Base-by-base conservation (phyloP, 2,329 filamentous ascomycete genomes). In the Epichloe sibirici region DNA sequence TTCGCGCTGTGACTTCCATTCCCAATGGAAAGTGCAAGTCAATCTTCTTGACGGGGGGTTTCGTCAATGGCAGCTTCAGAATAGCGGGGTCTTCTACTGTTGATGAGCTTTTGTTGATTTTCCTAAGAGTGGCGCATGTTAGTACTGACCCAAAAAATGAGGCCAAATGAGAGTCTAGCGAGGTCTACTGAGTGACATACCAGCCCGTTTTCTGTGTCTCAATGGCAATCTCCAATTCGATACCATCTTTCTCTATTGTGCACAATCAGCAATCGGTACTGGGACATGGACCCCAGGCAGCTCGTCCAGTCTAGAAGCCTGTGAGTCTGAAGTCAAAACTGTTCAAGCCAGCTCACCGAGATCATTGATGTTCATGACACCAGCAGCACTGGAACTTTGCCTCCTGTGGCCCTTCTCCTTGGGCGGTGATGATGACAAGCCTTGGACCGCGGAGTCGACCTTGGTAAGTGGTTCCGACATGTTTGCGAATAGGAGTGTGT, bases 1-100 rank as follows among this genome's bases (percentile, higher is more conserved):
- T 97, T 65, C 91, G 82, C 65, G 90, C 91, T 35, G 86, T 88
- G 59, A 96, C 87, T 65, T 91, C 84, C 52, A 93, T 79, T 49
- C 91, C 91, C 51, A 94, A 76, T 15, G 88, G 88, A 77, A 95
- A 95, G 71, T 90, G 83, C 46, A 97, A 78, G 71, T 95, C 90
- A 71, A 97, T 91, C 75, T 88, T 91, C 79, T 93, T 95, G 69
- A 97, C 81, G 37, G 86, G 83, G 83, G 91, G 91, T 56, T 74
- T 83, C 62, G 87, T 85, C 61, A 97, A 82, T 56, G 77, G 74
- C 69, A 90, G 83, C 74, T 90, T 90, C 60, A 97, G 82, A 57
- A 86, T 80, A 34, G 90, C 83, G 63, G 86, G 85, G 61, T 96
- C 91, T 34, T 96, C 90, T 49, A 96, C 69, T 40, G 80, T 79